A percentile compares a stretch with the other conserved stretches of the same genome.
These are phyloP conservation scores for Punctularia strigosozonata DNA, from an alignment of 768 basidiomycete species.

Conservation along the genomic window DNA sequence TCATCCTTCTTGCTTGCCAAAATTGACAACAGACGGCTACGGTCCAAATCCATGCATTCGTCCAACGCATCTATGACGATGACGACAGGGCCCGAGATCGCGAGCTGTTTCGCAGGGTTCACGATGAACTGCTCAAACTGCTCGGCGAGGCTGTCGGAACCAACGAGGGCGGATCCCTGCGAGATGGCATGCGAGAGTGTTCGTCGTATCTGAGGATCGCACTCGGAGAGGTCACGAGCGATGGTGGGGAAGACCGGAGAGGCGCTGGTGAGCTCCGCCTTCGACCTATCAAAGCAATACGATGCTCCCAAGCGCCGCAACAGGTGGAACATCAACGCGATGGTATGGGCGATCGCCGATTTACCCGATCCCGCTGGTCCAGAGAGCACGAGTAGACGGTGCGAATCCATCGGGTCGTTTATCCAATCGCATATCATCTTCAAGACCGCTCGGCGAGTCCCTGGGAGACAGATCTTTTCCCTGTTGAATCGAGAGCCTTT, in stretches of 20 bases:
- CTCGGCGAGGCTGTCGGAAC: not conserved
- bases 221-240: constrained; percentile 3
- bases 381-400: constrained; percentile 3
- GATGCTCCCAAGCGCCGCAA: constrained; percentile 5
- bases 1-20: no score
- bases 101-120: not conserved
- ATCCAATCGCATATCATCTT: constrained; percentile 4
- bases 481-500: not conserved
- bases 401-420: not conserved
- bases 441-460: constrained; percentile 3
- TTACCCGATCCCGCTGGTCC: constrained; percentile 9
- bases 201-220: not conserved
- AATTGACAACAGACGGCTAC: no score
- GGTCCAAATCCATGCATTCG: no score
- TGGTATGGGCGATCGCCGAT: constrained; percentile 8
- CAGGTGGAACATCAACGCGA: constrained; percentile 1
- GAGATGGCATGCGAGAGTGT: not conserved
- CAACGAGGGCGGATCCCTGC: not conserved
- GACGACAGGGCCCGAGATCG: not conserved
- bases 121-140: constrained; percentile 4
- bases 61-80: constrained; percentile 8
- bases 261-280: not conserved
- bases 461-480: constrained; percentile 3
- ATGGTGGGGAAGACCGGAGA: constrained; percentile 7
- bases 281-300: constrained; percentile 6